Evolutionary conservation across 192 early-diverging fungal genomes (phyloP).

Genomic region (Paraglomus brasilianum): DNA sequence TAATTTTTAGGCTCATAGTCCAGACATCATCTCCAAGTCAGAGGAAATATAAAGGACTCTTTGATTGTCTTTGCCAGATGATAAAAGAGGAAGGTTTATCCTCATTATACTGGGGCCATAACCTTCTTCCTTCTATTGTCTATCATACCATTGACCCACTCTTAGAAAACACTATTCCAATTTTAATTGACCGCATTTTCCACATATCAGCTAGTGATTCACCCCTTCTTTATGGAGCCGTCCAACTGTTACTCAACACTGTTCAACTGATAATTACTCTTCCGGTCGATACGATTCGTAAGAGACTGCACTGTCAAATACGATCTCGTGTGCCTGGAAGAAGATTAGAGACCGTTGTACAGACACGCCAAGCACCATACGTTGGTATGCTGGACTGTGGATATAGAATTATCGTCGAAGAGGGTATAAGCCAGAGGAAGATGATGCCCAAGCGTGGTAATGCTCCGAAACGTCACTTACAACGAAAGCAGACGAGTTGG

Average conservation of each 20-base stretch:
- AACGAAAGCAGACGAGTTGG: slow-evolving; percentile 32
- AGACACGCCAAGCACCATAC: slow-evolving; percentile 68
- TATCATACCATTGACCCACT: slow-evolving; percentile 76
- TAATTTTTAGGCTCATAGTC: slow-evolving; percentile 63
- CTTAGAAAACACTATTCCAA: slow-evolving; percentile 61
- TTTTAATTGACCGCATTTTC: slow-evolving; percentile 68
- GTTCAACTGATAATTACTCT: slow-evolving; percentile 72
- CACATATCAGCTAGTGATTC: slow-evolving; percentile 58
- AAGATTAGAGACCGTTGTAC: slow-evolving; percentile 67
- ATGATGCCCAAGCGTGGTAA: slow-evolving; percentile 32
- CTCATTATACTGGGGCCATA: slow-evolving; percentile 68
- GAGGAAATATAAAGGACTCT: slow-evolving; percentile 78
- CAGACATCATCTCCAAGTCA: slow-evolving; percentile 75
- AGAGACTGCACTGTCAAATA: slow-evolving; percentile 82
- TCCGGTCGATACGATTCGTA: slow-evolving; percentile 85
- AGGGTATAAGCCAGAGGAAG: slow-evolving; percentile 52
- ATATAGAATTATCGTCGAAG: slow-evolving; percentile 71
- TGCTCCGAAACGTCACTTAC: slow-evolving; percentile 12
- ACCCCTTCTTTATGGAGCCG: slow-evolving; percentile 58
- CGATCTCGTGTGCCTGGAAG: slow-evolving; percentile 51
- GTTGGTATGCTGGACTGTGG: slow-evolving; percentile 66
- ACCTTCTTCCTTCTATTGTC: slow-evolving; percentile 76
- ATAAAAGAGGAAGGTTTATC: slow-evolving; percentile 70
- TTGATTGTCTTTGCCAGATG: slow-evolving; percentile 77
- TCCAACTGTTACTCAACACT: slow-evolving; percentile 66